phyloP scores from a whole-genome alignment of 2,329 filamentous ascomycete genomes.

The Hirsutella rhossiliensis region DNA sequence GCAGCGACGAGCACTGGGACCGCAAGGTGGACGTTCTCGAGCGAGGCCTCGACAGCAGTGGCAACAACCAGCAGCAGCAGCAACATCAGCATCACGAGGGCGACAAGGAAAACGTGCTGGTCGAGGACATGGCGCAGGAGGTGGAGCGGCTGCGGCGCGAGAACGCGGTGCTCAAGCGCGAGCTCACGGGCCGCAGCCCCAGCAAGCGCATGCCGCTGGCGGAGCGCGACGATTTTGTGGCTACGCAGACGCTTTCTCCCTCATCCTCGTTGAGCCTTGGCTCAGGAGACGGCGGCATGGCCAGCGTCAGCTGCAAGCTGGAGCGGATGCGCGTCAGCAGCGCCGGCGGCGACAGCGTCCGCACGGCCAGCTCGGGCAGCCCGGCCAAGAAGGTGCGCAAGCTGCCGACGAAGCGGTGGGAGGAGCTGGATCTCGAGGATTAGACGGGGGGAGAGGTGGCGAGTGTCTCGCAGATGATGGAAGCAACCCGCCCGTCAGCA shows the following conservation, averaged over 20 bases:
- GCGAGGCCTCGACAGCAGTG: conserved; percentile 32
- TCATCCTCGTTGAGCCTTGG: too few relatives aligned
- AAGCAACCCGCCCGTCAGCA: too few relatives aligned
- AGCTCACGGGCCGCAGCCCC: conserved; percentile 51
- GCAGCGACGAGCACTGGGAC: conserved; percentile 75
- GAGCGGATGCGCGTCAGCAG: conserved; percentile 38
- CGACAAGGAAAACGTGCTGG: conserved; percentile 48
- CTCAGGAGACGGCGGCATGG: conserved; percentile 13
- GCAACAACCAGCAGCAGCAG: conserved; percentile 15
- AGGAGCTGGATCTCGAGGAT: conserved; percentile 26
- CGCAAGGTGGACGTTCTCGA: conserved; percentile 64
- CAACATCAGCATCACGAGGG: conserved; percentile 35
- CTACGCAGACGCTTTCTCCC: background rate
- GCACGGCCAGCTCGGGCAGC: conserved; percentile 22
- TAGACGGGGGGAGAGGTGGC: background rate
- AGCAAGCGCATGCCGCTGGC: conserved; percentile 44
- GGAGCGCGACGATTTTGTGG: conserved; percentile 36
- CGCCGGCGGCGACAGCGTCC: conserved; percentile 15
- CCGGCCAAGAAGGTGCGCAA: conserved; percentile 40
- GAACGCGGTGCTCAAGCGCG: conserved; percentile 51
- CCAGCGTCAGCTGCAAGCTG: conserved; percentile 32
- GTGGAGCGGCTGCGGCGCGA: conserved; percentile 58
- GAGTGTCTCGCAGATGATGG: too few relatives aligned
- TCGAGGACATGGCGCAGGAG: conserved; percentile 56
- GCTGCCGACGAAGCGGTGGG: conserved; percentile 35